Base-by-base conservation (phyloP, 2,329 filamentous ascomycete genomes). In the Ophiobolus disseminans region DNA sequence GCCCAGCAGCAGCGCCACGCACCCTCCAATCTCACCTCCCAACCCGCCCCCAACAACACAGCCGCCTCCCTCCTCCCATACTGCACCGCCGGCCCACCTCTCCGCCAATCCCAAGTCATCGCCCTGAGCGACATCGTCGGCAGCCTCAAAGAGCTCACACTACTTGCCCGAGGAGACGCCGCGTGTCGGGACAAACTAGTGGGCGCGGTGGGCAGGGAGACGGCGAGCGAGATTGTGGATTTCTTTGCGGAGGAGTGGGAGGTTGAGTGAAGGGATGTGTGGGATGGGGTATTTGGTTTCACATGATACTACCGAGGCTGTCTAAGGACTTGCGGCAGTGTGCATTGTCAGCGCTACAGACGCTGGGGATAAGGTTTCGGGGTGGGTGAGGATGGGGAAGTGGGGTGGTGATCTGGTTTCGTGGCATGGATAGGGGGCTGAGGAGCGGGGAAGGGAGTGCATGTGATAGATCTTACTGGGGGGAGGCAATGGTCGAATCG, bases 171-270 rank as follows among this genome's bases (percentile, higher is more conserved):
- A 31, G 23, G 51, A 3, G 65, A 65, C 16, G 38, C 42, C 8
- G 44, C 53, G 5, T 43, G 48, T 34, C 40, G 45, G 20, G 45
- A 36, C 19, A 56, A 16, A 28, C 34, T 73, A n/a, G 53, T 57
- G 32, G 21, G 26, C 8, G 58, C 63, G 5, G 45, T 73, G 17
- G 72, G 68, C 0, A 21, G 7, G 8, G 50, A 60, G 21, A 52
- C 36, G 20, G 55, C 64, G 13, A 19, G 22, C 6, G 53, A 56
- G 11, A 52, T 73, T 26, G 51, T 60, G 1, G 66, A 70, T 14
- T 74, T 73, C 50, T 73, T 68, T 37, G 37, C 20, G 6, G 65
- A 67, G 2, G 70, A 74, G 50, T 73, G 62, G 57, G 63, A 66
- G 45, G 32, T 66, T 11, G 49, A 59, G 20, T 52, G 23, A 30